A percentile compares a stretch with the other conserved stretches of the same genome.
phyloP scores from a whole-genome alignment of 768 basidiomycete genomes.

The Trametes punicea region DNA sequence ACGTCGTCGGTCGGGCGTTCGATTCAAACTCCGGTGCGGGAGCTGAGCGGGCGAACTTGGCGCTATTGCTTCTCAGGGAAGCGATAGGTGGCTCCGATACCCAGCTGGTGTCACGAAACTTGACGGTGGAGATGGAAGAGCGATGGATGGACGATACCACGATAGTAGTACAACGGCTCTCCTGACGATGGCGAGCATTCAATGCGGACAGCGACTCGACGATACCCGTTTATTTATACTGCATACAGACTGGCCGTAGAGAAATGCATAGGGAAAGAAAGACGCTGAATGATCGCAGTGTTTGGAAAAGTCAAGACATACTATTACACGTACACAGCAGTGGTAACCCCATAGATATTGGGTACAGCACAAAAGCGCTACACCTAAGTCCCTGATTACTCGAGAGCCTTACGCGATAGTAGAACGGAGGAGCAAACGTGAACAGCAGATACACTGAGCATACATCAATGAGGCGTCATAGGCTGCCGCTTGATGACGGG shows the following conservation, averaged over 20 bases:
- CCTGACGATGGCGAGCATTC: conserved; percentile 15
- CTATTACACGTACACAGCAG: conserved; percentile 9
- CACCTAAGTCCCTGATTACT: conserved; percentile 5
- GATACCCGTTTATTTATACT: conserved; percentile 12
- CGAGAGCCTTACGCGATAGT: background rate
- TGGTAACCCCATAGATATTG: conserved; percentile 4
- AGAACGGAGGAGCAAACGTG: background rate
- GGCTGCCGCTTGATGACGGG: conserved; percentile 2
- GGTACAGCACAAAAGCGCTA: conserved; percentile 1
- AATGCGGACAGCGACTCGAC: conserved; percentile 16
- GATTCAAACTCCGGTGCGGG: conserved; percentile 19
- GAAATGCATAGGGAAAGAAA: background rate
- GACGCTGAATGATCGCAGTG: background rate
- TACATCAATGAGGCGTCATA: background rate
- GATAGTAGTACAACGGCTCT: conserved; percentile 39
- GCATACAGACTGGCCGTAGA: background rate
- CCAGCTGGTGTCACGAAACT: conserved; percentile 38
- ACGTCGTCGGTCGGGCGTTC: conserved; percentile 30
- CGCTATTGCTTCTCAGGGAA: conserved; percentile 40
- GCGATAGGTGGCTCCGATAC: conserved; percentile 42
- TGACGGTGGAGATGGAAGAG: conserved; percentile 50
- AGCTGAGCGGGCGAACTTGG: conserved; percentile 32
- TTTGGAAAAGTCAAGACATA: background rate
- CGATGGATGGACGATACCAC: conserved; percentile 52
- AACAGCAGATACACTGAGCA: background rate